Conservation (phyloP, 352 stramenopile genomes). For the Pythium utonaiense region DNA sequence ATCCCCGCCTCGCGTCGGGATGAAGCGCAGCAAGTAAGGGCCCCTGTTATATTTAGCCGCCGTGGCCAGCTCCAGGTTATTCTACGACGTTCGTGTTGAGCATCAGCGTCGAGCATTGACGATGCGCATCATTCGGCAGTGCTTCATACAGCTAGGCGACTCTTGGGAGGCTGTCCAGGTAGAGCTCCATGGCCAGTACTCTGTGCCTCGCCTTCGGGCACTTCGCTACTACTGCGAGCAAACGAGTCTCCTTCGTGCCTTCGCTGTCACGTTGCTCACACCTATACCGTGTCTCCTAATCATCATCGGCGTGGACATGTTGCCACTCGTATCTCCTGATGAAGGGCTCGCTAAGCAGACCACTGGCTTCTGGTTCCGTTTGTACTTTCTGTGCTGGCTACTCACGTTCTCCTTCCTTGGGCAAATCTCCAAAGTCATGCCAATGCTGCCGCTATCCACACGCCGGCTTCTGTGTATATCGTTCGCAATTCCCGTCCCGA, state of each 20-base stretch:
- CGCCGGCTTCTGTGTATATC: neutral
- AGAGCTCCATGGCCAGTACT: neutral
- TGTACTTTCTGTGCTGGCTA: neutral
- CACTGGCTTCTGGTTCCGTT: neutral
- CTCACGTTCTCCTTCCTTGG: neutral
- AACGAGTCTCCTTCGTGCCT: neutral
- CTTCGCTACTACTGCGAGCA: neutral
- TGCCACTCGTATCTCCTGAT: neutral
- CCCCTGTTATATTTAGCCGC: no score
- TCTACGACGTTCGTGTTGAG: no score
- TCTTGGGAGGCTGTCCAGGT: neutral
- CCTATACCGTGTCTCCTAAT: neutral
- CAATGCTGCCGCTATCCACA: neutral
- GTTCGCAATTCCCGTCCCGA: neutral
- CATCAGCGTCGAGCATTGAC: neutral
- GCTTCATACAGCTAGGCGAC: neutral
- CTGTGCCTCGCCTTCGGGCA: neutral
- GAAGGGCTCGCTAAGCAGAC: neutral
- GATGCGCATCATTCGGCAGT: neutral
- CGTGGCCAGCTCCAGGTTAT: no score
- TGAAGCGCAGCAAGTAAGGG: no score
- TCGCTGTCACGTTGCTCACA: neutral
- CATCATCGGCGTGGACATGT: neutral
- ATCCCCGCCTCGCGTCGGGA: no score
- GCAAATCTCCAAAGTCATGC: neutral